Base-by-base conservation (phyloP, 148 eudicot genomes). In the Cornus controversa region DNA sequence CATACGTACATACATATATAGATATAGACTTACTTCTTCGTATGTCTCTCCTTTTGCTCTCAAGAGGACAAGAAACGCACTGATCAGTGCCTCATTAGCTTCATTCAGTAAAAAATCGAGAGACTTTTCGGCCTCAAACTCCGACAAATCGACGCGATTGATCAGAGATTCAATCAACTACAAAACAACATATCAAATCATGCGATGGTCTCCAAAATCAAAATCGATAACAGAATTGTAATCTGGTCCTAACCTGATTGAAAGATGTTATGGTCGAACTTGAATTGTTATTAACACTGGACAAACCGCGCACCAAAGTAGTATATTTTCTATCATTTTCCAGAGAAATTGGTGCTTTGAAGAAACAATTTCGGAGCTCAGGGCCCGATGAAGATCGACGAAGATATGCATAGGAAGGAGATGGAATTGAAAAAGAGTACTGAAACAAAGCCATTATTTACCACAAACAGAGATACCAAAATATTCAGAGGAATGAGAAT, bases 1-100 rank as follows among this genome's bases (percentile, higher is more conserved):
- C 2, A 58, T 22, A 20, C 23, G 22, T 16, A 58, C 23, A 58
- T 58, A 58, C 4, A 20, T 6, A 6, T 22, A 18, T 58, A 16
- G 8, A 58, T 58, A 58, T 5, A 58, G 8, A 58, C 77, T 71
- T 82, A 93, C 99, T 82, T 96, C 98, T 86, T 88, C 99, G 80
- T 79, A 96, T 69, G 98, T 93, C 87, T 96, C 99, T 54, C 99
- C 99, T 89, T 96, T 96, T 67, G 99, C 97, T 85, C 98, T 90
- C 87, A 96, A 80, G 65, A 93, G 82, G 47, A 93, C 97, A 81
- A 96, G 91, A 90, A 96, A 96, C 16, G 99, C 98, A 79, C 99
- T 91, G 65, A 93, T 93, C 71, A 96, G 77, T 1, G 90, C 89
- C 83, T 93, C 99, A 82, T 92, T 85, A 22, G 98, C 90, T 63